Base-by-base conservation (phyloP, 345 rosid species). In the Eucalyptus urophylla region DNA sequence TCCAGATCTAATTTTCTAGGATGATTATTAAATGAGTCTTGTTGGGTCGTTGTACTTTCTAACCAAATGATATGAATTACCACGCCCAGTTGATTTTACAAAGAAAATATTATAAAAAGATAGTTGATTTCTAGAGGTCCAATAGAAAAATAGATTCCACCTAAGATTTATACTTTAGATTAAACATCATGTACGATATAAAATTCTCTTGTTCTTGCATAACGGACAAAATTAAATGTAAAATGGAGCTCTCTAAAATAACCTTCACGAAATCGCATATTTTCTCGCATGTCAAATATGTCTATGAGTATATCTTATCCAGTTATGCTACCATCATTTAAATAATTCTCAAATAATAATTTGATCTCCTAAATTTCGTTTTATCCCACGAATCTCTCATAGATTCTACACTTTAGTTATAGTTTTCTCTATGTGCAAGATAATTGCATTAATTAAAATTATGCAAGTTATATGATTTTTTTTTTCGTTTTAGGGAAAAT, bases 71-170 rank as follows among this genome's bases (percentile, higher is more conserved):
- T 62, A 62, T 12, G 15, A 27, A 60, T 56, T 60, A 3, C 31
- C 0, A 27, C 1, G 1, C 31, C 31, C 1, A 60, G 0, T 60
- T 27, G 8, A 60, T 56, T 27, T 3, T 60, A 6, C 31, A 12
- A 27, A 12, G 1, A 6, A 12, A 0, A 60, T 13, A 27, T 27
- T 0, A 60, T 60, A 24, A 60, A 24, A 60, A 27, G 6, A 60
- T 25, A 3, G 8, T 27, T 6, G 15, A 60, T 2, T 60, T 13
- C 0, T 13, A 0, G 15, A 12, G 69, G 15, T 29, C 16, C 69
- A 60, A 4, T 0, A 27, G 69, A 60, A 12, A 60, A 60, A 60
- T 3, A 60, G 15, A 12, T 60, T 60, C 8, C 0, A 27, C 33
- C 16, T 29, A 13, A 62, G 2, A 62, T 62, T 27, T 62, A 29